A percentile compares a stretch with the other conserved stretches of the same genome.
phyloP scores from a whole-genome alignment of 306 rosid genomes.

The Malus orientalis region DNA sequence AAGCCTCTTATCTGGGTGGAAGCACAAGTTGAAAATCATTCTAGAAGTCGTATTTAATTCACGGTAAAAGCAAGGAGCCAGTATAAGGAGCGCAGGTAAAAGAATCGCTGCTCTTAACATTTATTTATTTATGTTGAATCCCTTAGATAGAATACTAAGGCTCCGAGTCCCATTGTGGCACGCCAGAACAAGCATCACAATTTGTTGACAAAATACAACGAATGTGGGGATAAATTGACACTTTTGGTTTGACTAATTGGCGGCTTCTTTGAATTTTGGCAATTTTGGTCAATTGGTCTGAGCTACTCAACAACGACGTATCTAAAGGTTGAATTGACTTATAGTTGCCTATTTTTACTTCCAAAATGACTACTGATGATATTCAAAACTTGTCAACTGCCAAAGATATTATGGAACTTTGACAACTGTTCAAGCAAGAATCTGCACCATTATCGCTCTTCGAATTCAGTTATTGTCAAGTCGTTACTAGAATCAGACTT shows the following conservation, averaged over 20 bases:
- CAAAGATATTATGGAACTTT: neutral
- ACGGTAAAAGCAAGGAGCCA: slow-evolving; percentile 81
- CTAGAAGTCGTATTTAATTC: slow-evolving; percentile 69
- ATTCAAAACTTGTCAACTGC: no score
- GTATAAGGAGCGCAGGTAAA: slow-evolving; percentile 79
- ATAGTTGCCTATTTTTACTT: no score
- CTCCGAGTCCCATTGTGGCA: neutral
- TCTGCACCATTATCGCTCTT: neutral
- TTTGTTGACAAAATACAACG: no score
- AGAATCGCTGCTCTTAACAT: neutral
- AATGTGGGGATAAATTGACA: neutral
- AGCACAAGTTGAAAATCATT: slow-evolving; percentile 80
- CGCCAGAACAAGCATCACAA: no score
- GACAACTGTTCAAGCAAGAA: neutral
- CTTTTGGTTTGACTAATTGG: no score
- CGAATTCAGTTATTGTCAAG: neutral
- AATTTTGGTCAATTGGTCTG: no score
- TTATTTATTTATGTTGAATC: neutral
- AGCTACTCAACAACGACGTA: no score
- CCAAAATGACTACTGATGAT: no score
- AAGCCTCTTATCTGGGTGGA: slow-evolving; percentile 84
- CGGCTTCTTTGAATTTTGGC: no score
- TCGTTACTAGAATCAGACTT: slow-evolving; percentile 23
- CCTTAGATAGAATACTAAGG: neutral
- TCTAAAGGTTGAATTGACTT: no score